Conservation (phyloP, 129 eudicot genomes). For the Tagetes patula region DNA sequence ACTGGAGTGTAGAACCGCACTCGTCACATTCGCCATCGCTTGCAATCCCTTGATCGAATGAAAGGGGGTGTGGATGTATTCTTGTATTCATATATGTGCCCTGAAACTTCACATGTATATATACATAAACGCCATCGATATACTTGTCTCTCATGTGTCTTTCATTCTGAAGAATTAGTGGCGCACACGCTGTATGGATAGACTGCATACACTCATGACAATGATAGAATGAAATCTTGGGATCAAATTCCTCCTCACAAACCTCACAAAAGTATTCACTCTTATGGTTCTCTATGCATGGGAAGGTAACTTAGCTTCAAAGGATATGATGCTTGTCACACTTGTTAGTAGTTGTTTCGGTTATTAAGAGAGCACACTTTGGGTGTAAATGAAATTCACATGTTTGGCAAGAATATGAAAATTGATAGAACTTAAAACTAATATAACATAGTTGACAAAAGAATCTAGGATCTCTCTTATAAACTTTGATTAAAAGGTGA, state of each 20-base stretch:
- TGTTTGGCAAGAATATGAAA: background rate
- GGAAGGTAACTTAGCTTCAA: slow-evolving; percentile 8
- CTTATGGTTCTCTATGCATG: background rate
- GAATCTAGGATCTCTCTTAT: background rate
- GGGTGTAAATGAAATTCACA: background rate
- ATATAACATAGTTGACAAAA: background rate
- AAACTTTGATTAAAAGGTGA: background rate
- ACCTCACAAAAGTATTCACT: slow-evolving; percentile 5
- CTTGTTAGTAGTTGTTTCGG: background rate
- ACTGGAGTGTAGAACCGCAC: background rate
- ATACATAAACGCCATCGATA: background rate
- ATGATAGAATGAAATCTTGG: background rate
- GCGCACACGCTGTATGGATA: slow-evolving; percentile 3
- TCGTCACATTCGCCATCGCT: background rate
- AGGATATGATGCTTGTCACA: slow-evolving; percentile 1
- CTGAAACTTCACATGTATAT: slow-evolving; percentile 6
- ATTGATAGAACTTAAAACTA: rapidly evolving
- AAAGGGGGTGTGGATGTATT: background rate
- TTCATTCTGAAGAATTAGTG: background rate
- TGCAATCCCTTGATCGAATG: background rate
- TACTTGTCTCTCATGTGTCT: background rate
- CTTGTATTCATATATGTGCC: background rate
- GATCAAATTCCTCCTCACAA: background rate
- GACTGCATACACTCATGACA: slow-evolving; percentile 10
- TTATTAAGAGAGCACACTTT: background rate